phyloP scores from a whole-genome alignment of 2,329 filamentous ascomycete species.

The Fonsecaea nubica region DNA sequence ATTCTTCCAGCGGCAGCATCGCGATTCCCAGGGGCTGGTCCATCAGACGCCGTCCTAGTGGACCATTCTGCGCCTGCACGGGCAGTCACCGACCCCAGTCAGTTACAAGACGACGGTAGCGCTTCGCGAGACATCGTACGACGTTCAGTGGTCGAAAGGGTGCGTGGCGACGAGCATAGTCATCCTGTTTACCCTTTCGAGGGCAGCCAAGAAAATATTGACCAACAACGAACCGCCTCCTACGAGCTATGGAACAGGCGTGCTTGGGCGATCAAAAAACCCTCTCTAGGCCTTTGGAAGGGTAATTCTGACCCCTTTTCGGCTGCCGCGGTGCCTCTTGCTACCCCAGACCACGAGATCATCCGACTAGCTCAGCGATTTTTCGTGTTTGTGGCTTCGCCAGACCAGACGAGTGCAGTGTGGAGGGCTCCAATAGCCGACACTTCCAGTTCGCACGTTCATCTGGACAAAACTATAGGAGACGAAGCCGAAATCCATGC shows the following conservation, averaged over 20 bases:
- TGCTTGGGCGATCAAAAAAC: background rate
- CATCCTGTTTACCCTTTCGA: slow-evolving; percentile 19
- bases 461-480: slow-evolving; percentile 15
- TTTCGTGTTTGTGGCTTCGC: slow-evolving; percentile 25
- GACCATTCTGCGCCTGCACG: background rate
- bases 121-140: background rate
- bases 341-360: slow-evolving; percentile 24
- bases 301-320: slow-evolving; percentile 31
- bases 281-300: slow-evolving; percentile 11
- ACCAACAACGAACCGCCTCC: slow-evolving; percentile 15
- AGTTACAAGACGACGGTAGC: background rate
- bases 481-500: slow-evolving; percentile 28
- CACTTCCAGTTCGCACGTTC: slow-evolving; percentile 22
- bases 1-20: slow-evolving; percentile 12
- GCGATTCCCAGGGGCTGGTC: background rate
- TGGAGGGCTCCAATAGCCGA: slow-evolving; percentile 29
- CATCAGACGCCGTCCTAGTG: background rate
- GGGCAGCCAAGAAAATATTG: slow-evolving; percentile 26
- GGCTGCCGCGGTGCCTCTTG: slow-evolving; percentile 17
- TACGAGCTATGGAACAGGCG: background rate
- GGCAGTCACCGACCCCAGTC: background rate
- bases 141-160: background rate
- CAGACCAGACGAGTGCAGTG: slow-evolving; percentile 23
- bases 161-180: background rate
- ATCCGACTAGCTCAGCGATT: slow-evolving; percentile 27